These are phyloP conservation scores for Xylaria telfairii DNA, from an alignment of 495 filamentous ascomycete species.

Conservation along the genomic window DNA sequence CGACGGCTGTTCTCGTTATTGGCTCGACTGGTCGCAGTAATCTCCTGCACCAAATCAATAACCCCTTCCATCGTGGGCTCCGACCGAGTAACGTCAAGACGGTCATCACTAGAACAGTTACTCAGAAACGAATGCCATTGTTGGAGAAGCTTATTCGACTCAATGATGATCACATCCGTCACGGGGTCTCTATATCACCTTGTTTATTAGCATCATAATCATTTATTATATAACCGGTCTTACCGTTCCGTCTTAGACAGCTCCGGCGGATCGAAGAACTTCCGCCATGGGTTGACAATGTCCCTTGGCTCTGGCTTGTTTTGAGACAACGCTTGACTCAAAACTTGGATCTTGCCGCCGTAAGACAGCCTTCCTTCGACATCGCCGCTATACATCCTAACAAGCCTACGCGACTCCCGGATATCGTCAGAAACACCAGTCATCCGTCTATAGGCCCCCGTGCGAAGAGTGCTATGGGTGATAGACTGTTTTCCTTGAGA, in stretches of 20 bases:
- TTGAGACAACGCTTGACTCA: constrained; percentile 2
- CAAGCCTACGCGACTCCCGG: constrained; percentile 11
- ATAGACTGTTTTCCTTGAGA: not conserved
- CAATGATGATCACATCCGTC: not conserved
- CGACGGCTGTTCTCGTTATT: constrained; percentile 8
- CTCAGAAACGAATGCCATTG: not conserved
- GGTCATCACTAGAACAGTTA: not conserved
- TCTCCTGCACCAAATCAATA: not conserved
- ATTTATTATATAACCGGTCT: too few relatives aligned
- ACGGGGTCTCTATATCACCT: not conserved
- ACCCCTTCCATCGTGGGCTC: constrained; percentile 12
- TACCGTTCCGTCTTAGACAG: constrained; percentile 5
- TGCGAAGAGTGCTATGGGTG: not conserved
- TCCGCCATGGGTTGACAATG: constrained; percentile 1
- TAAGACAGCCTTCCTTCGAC: not conserved
- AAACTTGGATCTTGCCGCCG: not conserved
- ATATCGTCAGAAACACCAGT: not conserved
- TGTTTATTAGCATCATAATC: not conserved
- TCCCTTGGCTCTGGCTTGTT: not conserved
- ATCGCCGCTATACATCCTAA: constrained; percentile 6
- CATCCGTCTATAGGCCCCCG: not conserved
- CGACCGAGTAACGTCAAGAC: constrained; percentile 3
- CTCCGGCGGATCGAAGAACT: constrained; percentile 11
- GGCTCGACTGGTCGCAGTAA: not conserved
- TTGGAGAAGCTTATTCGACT: constrained; percentile 5